Evolutionary conservation across 192 early-diverging fungal species (phyloP).

Genomic region (Backusella liffmaniae): DNA sequence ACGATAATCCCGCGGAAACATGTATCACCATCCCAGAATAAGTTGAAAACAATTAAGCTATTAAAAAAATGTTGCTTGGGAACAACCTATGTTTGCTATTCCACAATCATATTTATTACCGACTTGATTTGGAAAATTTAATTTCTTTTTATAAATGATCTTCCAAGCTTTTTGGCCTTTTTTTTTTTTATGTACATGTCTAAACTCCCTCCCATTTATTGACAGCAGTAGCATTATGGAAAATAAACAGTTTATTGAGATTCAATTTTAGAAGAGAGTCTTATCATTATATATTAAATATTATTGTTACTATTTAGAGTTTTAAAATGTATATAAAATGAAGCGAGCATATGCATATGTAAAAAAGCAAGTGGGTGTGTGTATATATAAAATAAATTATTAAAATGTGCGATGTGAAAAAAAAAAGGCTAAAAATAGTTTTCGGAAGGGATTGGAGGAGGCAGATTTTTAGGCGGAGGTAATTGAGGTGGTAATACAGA

Average conservation of each 20-base stretch:
- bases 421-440: background rate
- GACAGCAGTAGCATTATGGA: too few relatives aligned
- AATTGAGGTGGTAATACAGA: background rate
- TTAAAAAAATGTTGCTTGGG: too few relatives aligned
- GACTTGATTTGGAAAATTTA: too few relatives aligned
- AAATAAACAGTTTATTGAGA: too few relatives aligned
- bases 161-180: too few relatives aligned
- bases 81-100: background rate
- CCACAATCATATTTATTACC: background rate
- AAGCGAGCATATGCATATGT: background rate
- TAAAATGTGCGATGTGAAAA: background rate
- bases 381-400: background rate
- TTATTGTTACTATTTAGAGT: too few relatives aligned
- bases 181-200: too few relatives aligned
- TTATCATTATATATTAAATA: too few relatives aligned
- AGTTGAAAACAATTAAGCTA: background rate
- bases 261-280: too few relatives aligned
- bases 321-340: background rate
- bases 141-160: too few relatives aligned
- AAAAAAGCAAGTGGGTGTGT: background rate
- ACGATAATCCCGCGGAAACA: background rate
- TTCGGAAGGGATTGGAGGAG: conserved; percentile 14
- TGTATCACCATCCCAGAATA: background rate
- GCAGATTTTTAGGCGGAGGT: background rate
- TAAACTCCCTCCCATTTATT: too few relatives aligned